Evolutionary conservation across 352 stramenopile genomes (phyloP).

Genomic region (Phytophthora fragariaefolia): DNA sequence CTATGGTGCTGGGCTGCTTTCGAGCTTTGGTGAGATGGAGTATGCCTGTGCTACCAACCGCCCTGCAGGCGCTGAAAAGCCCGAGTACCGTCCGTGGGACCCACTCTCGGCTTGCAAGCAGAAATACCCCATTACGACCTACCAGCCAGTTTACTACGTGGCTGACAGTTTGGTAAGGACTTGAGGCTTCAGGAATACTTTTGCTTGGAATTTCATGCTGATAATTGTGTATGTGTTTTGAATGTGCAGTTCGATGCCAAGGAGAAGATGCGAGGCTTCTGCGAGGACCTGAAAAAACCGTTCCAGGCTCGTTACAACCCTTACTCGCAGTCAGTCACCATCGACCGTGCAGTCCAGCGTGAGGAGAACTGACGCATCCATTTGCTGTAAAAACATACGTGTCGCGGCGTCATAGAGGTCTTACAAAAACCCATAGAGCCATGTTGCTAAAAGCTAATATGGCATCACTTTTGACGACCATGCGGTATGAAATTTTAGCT

Average conservation of each 20-base stretch:
- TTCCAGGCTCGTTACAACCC: conserved; percentile 96
- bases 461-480: neutral
- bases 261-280: conserved; percentile 95
- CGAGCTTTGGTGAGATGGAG: conserved; percentile 97
- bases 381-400: neutral
- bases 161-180: conserved; percentile 91
- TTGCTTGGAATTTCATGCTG: conserved; percentile 1
- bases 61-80: conserved; percentile 66
- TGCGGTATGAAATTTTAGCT: conserved; percentile 6
- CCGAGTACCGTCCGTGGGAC: conserved; percentile 95
- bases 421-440: neutral
- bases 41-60: conserved; percentile 90
- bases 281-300: conserved; percentile 93
- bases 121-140: conserved; percentile 98
- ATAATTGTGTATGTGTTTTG: neutral
- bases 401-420: neutral
- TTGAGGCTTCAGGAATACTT: neutral
- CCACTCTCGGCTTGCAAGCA: conserved; percentile 93
- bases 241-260: conserved; percentile 87
- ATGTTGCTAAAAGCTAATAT: conserved; percentile 10
- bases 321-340: conserved; percentile 89
- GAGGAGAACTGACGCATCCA: conserved; percentile 47
- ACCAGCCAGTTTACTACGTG: conserved; percentile 97
- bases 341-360: conserved; percentile 76
- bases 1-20: conserved; percentile 96